Conservation (phyloP, 2,329 filamentous ascomycete genomes). For the Neophaeococcomyces mojaviensis region DNA sequence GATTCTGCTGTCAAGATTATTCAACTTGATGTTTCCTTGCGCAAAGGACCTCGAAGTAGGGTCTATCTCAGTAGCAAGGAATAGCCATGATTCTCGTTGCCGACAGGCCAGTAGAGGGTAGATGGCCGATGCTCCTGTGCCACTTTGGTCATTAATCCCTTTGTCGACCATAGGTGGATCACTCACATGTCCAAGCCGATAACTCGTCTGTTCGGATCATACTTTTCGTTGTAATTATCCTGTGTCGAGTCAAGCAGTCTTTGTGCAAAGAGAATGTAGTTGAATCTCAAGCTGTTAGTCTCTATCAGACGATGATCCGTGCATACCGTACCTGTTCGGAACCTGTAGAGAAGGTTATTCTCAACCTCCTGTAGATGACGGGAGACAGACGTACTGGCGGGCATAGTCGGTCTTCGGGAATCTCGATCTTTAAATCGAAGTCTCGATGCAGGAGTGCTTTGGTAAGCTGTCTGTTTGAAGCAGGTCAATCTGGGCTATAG, state of each 20-base stretch:
- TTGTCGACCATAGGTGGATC: no score
- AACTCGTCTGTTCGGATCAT: conserved; percentile 49
- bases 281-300: conserved; percentile 53
- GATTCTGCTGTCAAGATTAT: conserved; percentile 58
- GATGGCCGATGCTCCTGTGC: conserved; percentile 84
- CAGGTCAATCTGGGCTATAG: not conserved
- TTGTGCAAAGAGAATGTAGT: conserved; percentile 87
- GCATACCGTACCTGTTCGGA: conserved; percentile 37
- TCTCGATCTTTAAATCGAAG: conserved; percentile 62
- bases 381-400: conserved; percentile 57
- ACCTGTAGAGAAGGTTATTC: no score
- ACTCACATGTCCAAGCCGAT: conserved; percentile 66
- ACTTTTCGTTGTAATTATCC: conserved; percentile 40
- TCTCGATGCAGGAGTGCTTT: conserved; percentile 68
- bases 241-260: conserved; percentile 65
- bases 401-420: conserved; percentile 74
- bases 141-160: conserved; percentile 41
- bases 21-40: conserved; percentile 57
- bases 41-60: conserved; percentile 60
- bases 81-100: conserved; percentile 62
- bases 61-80: conserved; percentile 75
- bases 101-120: conserved; percentile 75
- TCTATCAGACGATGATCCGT: not conserved
- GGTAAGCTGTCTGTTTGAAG: conserved; percentile 53
- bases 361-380: no score